These are phyloP conservation scores for Penicillium parvum DNA, from an alignment of 495 filamentous ascomycete genomes.

Conservation along the genomic window DNA sequence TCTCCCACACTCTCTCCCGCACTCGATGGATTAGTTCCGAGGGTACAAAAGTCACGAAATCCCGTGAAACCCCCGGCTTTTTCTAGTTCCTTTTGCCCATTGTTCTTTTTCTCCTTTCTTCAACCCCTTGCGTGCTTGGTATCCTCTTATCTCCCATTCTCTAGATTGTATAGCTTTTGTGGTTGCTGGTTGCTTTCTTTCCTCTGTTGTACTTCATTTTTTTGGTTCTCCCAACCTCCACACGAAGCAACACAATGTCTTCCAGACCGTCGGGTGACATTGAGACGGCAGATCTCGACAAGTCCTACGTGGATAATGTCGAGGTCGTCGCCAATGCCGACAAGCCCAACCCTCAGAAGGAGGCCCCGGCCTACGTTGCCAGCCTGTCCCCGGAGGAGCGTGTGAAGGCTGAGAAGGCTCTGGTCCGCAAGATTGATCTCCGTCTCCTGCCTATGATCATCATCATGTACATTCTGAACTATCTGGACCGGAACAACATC, in stretches of 20 bases:
- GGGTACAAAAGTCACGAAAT: not conserved
- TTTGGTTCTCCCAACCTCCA: no score
- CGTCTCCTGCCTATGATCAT: constrained; percentile 59
- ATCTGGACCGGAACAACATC: constrained; percentile 67
- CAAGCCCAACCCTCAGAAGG: constrained; percentile 29
- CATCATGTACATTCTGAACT: constrained; percentile 78
- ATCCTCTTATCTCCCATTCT: constrained; percentile 10
- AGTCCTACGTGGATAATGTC: constrained; percentile 58
- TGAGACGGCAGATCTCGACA: constrained; percentile 38
- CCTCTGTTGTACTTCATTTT: not conserved
- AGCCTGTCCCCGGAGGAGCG: constrained; percentile 48
- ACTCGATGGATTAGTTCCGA: no score
- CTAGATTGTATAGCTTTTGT: not conserved
- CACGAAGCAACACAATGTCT: constrained; percentile 20
- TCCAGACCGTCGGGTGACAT: constrained; percentile 19
- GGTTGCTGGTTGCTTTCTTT: not conserved
- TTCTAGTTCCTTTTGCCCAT: constrained; percentile 20
- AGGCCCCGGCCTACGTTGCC: constrained; percentile 50
- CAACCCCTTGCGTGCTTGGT: constrained; percentile 15
- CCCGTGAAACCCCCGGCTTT: not conserved
- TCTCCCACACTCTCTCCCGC: constrained; percentile 9
- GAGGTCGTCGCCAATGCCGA: constrained; percentile 36
- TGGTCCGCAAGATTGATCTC: constrained; percentile 62
- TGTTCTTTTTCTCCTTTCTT: constrained; percentile 19
- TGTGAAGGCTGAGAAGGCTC: constrained; percentile 39